A percentile compares a stretch with the other conserved stretches of the same genome.
phyloP scores from a whole-genome alignment of 2,329 filamentous ascomycete species.

The Arthrobotrys sphaeroides region DNA sequence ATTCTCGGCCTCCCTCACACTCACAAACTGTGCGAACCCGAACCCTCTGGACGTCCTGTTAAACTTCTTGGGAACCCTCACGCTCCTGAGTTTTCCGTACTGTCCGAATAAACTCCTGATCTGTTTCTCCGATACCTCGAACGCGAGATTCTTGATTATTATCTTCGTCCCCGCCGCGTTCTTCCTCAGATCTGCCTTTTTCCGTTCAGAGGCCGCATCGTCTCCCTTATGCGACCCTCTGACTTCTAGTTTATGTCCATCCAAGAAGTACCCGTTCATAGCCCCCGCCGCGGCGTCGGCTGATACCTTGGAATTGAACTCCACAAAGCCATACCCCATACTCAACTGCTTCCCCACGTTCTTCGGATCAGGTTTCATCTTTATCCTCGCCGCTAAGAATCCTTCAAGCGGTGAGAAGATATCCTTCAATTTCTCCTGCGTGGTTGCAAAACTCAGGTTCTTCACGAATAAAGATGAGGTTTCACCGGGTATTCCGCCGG shows the following conservation, averaged over 20 bases:
- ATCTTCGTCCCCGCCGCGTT: constrained; percentile 85
- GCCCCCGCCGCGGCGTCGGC: constrained; percentile 80
- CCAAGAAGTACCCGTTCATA: constrained; percentile 91
- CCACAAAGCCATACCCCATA: constrained; percentile 96
- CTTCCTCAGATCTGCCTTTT: constrained; percentile 82
- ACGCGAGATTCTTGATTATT: constrained; percentile 97
- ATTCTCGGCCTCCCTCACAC: constrained; percentile 85
- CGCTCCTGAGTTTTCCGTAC: constrained; percentile 90
- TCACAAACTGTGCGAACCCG: constrained; percentile 95
- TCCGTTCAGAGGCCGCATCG: constrained; percentile 86
- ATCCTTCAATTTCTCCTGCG: constrained; percentile 77
- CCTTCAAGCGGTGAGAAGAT: constrained; percentile 83
- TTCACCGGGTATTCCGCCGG: constrained; percentile 63
- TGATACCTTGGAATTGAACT: constrained; percentile 80
- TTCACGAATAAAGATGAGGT: constrained; percentile 89
- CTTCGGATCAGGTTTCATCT: constrained; percentile 93
- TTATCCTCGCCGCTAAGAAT: constrained; percentile 87
- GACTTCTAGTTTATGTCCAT: constrained; percentile 84
- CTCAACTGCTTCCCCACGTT: constrained; percentile 85
- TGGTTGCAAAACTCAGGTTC: constrained; percentile 92
- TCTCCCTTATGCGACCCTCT: constrained; percentile 85
- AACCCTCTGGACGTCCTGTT: constrained; percentile 89
- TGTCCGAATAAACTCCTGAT: constrained; percentile 71
- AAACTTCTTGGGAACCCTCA: constrained; percentile 94
- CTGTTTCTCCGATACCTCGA: constrained; percentile 94